Conservation (phyloP, 2,329 filamentous ascomycete genomes). For the Nannizzia gypsea region DNA sequence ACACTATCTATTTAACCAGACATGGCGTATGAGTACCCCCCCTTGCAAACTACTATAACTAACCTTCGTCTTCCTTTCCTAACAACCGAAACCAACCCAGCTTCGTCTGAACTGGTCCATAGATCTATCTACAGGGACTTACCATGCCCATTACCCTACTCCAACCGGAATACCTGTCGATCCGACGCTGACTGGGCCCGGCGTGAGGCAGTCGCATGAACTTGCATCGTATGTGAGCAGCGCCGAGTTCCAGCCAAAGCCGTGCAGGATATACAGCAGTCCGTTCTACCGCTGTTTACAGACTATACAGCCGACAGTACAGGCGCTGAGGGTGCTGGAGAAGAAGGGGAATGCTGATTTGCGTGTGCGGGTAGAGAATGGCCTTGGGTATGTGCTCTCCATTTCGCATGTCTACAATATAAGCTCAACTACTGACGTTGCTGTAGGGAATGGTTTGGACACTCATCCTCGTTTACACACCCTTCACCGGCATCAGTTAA, state of each 20-base stretch:
- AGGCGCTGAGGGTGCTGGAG: slow-evolving; percentile 27
- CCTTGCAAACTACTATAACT: not conserved
- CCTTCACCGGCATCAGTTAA: slow-evolving; percentile 59
- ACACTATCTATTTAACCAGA: slow-evolving; percentile 61
- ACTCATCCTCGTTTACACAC: slow-evolving; percentile 66
- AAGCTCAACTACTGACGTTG: not conserved
- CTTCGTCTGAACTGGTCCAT: slow-evolving; percentile 87
- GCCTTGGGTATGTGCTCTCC: slow-evolving; percentile 35
- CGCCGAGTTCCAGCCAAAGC: slow-evolving; percentile 25
- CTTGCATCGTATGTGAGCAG: slow-evolving; percentile 42
- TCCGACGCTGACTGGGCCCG: slow-evolving; percentile 75
- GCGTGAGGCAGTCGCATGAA: slow-evolving; percentile 70
- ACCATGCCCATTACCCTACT: slow-evolving; percentile 59
- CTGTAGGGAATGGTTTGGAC: slow-evolving; percentile 77
- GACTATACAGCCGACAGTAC: slow-evolving; percentile 58
- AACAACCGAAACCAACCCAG: slow-evolving; percentile 35
- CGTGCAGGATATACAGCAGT: slow-evolving; percentile 58
- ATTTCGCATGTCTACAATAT: not conserved
- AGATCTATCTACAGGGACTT: slow-evolving; percentile 65
- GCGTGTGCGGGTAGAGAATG: slow-evolving; percentile 40
- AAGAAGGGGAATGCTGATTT: slow-evolving; percentile 23
- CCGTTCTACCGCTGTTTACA: slow-evolving; percentile 82
- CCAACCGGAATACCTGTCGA: slow-evolving; percentile 84
- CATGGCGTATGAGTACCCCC: slow-evolving; percentile 51
- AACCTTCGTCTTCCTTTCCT: slow-evolving; percentile 2